These are phyloP conservation scores for Yamadazyma sp. DNA, from an alignment of 805 yeast genomes.

Conservation along the genomic window DNA sequence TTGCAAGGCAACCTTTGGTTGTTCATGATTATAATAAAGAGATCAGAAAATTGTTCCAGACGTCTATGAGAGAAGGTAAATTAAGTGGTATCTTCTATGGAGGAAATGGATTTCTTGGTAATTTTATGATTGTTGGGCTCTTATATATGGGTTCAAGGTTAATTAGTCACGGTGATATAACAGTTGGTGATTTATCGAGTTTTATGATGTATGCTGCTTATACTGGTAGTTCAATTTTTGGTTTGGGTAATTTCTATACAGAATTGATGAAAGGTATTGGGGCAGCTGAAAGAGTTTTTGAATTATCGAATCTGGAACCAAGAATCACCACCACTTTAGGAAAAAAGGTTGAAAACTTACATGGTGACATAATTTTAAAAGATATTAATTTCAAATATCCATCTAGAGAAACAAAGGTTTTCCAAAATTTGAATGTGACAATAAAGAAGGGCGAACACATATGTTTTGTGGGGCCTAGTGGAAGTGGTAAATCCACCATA, in stretches of 20 bases:
- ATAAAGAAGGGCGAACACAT: slow-evolving; percentile 82
- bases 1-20: slow-evolving; percentile 80
- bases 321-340: slow-evolving; percentile 68
- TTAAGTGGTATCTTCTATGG: slow-evolving; percentile 76
- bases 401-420: slow-evolving; percentile 71
- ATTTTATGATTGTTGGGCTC: slow-evolving; percentile 71
- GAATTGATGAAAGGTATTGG: slow-evolving; percentile 98
- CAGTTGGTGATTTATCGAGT: slow-evolving; percentile 86
- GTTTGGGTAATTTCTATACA: slow-evolving; percentile 85
- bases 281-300: slow-evolving; percentile 89
- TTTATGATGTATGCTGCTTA: slow-evolving; percentile 95
- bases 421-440: slow-evolving; percentile 50
- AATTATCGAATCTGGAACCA: slow-evolving; percentile 76
- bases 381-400: slow-evolving; percentile 77
- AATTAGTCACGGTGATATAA: slow-evolving; percentile 71
- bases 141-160: slow-evolving; percentile 78
- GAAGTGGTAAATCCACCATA: slow-evolving; percentile 92
- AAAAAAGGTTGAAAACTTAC: slow-evolving; percentile 33
- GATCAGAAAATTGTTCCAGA: slow-evolving; percentile 59
- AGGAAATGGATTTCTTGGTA: slow-evolving; percentile 81
- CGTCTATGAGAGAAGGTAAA: slow-evolving; percentile 77
- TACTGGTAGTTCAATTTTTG: slow-evolving; percentile 90
- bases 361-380: slow-evolving; percentile 59
- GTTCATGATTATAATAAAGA: slow-evolving; percentile 71
- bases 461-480: slow-evolving; percentile 96